Evolutionary conservation across 306 rosid genomes (phyloP).

Genomic region (barrel medic (Medicago truncatula)): MtrunA17r5.0-ANR NC_053048.1:26062001-26062500

Average conservation of each 20-base stretch:
- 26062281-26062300: slow-evolving; percentile 29
- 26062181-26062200: not conserved
- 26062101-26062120: not conserved
- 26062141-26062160: not conserved
- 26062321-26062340: slow-evolving; percentile 18
- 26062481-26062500: slow-evolving; percentile 63
- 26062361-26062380: slow-evolving; percentile 64
- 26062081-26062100: not conserved
- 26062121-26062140: not conserved
- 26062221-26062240: slow-evolving; percentile 33
- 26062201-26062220: not conserved
- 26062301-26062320: slow-evolving; percentile 34
- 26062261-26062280: slow-evolving; percentile 35
- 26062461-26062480: slow-evolving; percentile 80
- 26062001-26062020: not conserved
- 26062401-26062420: slow-evolving; percentile 71
- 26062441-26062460: slow-evolving; percentile 59
- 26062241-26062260: slow-evolving; percentile 33
- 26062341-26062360: slow-evolving; percentile 53
- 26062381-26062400: slow-evolving; percentile 73
- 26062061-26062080: not conserved
- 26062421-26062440: slow-evolving; percentile 65
- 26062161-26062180: not conserved
- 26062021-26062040: too few relatives aligned
- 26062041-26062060: too few relatives aligned